These are phyloP conservation scores for Ophiostoma himal-ulmi DNA, from an alignment of 2,329 filamentous ascomycete species.

Conservation along the genomic window DNA sequence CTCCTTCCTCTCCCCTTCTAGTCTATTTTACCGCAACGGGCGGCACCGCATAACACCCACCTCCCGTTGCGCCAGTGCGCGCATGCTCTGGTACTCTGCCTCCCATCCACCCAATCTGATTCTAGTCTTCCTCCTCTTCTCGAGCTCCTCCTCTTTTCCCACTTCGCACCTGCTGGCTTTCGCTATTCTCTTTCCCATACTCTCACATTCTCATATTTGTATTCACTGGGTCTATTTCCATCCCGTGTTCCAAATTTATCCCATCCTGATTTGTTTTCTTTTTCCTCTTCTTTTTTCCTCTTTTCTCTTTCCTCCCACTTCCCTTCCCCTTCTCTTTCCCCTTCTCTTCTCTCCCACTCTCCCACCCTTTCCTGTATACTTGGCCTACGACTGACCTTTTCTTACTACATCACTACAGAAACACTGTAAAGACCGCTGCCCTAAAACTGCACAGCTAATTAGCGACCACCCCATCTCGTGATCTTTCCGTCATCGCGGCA, in stretches of 20 bases:
- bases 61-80: constrained; percentile 11
- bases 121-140: background rate
- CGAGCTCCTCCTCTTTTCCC: background rate
- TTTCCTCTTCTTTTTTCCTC: background rate
- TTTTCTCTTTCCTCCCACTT: background rate
- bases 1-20: constrained; percentile 3
- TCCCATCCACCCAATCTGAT: background rate
- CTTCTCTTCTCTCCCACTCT: background rate
- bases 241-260: constrained; percentile 4
- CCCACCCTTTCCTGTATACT: background rate
- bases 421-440: background rate
- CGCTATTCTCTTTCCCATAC: background rate
- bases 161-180: background rate
- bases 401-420: background rate
- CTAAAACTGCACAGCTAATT: background rate
- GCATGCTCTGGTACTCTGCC: background rate
- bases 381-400: background rate
- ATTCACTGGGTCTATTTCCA: background rate
- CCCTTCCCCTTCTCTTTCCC: background rate
- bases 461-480: background rate
- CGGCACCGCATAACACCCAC: constrained; percentile 9
- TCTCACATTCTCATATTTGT: background rate
- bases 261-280: background rate
- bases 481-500: constrained; percentile 9
- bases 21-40: constrained; percentile 15